Conservation (phyloP, 2,329 filamentous ascomycete species). For the Sporothrix inflata region DNA sequence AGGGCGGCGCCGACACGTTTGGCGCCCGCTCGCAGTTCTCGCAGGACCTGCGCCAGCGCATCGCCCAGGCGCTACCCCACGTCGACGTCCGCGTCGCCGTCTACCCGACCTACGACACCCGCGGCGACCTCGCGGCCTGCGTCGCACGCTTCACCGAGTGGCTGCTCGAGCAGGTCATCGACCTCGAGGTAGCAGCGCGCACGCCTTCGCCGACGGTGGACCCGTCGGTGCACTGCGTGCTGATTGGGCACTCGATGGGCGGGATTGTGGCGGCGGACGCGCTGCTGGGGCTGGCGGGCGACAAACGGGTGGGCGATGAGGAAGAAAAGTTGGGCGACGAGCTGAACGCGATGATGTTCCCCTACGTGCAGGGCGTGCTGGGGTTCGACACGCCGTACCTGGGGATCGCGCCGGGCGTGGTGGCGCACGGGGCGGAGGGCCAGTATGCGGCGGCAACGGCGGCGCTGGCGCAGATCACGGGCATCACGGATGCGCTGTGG, state of each 20-base stretch:
- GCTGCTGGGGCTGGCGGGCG: conserved; percentile 69
- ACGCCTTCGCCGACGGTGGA: conserved; percentile 85
- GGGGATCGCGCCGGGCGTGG: conserved; percentile 77
- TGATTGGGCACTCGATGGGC: conserved; percentile 88
- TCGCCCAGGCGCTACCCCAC: conserved; percentile 69
- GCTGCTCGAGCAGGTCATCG: conserved; percentile 91
- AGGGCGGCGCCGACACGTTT: conserved; percentile 82
- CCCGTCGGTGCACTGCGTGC: conserved; percentile 77
- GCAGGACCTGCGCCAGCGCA: conserved; percentile 67
- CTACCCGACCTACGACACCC: conserved; percentile 84
- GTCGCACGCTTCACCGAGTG: conserved; percentile 77
- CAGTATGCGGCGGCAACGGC: conserved; percentile 77
- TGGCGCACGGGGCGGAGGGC: conserved; percentile 84
- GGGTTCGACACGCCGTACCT: conserved; percentile 95
- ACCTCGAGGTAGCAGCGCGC: conserved; percentile 81
- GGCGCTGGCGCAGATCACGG: conserved; percentile 68
- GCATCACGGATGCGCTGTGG: conserved; percentile 71
- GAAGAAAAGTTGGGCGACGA: conserved; percentile 38
- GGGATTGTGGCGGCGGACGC: conserved; percentile 94
- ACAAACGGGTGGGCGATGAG: conserved; percentile 53
- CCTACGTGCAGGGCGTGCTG: conserved; percentile 85
- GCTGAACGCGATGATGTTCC: conserved; percentile 79
- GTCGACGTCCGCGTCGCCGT: conserved; percentile 68
- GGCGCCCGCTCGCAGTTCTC: conserved; percentile 67
- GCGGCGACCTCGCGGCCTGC: conserved; percentile 72